Evolutionary conservation across 164 flowering plant species (phyloP).

Genomic region (Aristolochia californica): DNA sequence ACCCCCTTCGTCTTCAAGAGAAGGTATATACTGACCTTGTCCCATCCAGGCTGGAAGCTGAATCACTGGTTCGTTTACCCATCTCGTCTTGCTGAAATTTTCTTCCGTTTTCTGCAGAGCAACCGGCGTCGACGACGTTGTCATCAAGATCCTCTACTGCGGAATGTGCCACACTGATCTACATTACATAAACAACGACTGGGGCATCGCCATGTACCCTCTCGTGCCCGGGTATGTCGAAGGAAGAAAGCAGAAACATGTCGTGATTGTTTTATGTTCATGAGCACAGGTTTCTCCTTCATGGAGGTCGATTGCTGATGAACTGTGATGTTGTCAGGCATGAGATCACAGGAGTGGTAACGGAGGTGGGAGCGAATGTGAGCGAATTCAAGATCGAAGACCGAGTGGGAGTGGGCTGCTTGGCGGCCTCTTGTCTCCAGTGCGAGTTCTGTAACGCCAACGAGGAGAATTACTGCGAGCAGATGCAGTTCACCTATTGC

Average conservation of each 20-base stretch:
- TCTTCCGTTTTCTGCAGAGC: not conserved
- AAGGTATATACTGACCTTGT: constrained; percentile 23
- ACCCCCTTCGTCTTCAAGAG: constrained; percentile 54
- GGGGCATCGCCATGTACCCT: constrained; percentile 77
- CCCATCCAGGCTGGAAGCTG: not conserved
- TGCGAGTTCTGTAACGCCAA: constrained; percentile 45
- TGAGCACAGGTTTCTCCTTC: not conserved
- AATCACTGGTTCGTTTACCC: no score
- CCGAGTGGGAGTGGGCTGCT: constrained; percentile 53
- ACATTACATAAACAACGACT: constrained; percentile 46
- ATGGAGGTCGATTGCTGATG: not conserved
- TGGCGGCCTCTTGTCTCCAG: constrained; percentile 44
- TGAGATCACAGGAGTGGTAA: constrained; percentile 54
- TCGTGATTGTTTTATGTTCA: no score
- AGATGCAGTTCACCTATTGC: constrained; percentile 38
- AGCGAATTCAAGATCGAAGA: constrained; percentile 49
- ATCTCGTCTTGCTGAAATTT: no score
- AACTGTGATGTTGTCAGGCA: constrained; percentile 25
- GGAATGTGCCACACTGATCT: constrained; percentile 81
- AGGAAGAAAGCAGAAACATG: no score
- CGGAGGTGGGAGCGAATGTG: constrained; percentile 45
- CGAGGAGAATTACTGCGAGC: constrained; percentile 55
- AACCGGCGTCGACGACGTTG: constrained; percentile 55
- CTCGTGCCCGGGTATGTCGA: constrained; percentile 74
- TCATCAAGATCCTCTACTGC: constrained; percentile 53